phyloP scores from a whole-genome alignment of 2,329 filamentous ascomycete species.

The Clonostachys solani region DNA sequence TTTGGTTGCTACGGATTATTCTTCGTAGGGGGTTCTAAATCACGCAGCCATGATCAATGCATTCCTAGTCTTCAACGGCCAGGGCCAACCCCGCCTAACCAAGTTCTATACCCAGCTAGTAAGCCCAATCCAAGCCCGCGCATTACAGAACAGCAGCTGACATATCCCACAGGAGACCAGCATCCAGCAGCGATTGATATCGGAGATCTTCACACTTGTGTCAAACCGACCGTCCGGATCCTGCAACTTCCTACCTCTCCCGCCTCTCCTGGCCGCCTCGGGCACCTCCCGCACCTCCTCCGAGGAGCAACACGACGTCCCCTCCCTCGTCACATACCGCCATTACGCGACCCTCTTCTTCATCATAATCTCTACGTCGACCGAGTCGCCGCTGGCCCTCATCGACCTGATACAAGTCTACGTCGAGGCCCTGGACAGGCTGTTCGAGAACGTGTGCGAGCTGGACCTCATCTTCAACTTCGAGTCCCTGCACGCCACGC shows the following conservation, averaged over 20 bases:
- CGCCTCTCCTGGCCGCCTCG: constrained; percentile 59
- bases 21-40: too few species aligned
- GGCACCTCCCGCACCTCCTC: constrained; percentile 60
- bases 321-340: constrained; percentile 93
- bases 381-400: constrained; percentile 89
- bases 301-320: constrained; percentile 78
- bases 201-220: constrained; percentile 95
- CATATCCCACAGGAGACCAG: constrained; percentile 71
- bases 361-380: constrained; percentile 95
- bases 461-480: constrained; percentile 99
- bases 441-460: constrained; percentile 99
- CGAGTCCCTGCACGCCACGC: constrained; percentile 86
- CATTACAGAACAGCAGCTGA: constrained; percentile 2
- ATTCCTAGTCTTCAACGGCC: constrained; percentile 97
- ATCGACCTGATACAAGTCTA: constrained; percentile 98
- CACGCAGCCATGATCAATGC: constrained; percentile 83
- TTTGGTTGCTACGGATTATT: neutral
- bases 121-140: constrained; percentile 5
- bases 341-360: constrained; percentile 98
- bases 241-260: constrained; percentile 92
- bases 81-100: constrained; percentile 90
- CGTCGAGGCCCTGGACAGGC: constrained; percentile 87
- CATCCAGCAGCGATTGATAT: constrained; percentile 94
- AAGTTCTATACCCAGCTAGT: constrained; percentile 99
- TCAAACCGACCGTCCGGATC: constrained; percentile 86